Evolutionary conservation across 2,329 filamentous ascomycete species (phyloP), one percentile per base, ranked within the genome.

Genomic region (Xylariaceae sp.): DNA sequence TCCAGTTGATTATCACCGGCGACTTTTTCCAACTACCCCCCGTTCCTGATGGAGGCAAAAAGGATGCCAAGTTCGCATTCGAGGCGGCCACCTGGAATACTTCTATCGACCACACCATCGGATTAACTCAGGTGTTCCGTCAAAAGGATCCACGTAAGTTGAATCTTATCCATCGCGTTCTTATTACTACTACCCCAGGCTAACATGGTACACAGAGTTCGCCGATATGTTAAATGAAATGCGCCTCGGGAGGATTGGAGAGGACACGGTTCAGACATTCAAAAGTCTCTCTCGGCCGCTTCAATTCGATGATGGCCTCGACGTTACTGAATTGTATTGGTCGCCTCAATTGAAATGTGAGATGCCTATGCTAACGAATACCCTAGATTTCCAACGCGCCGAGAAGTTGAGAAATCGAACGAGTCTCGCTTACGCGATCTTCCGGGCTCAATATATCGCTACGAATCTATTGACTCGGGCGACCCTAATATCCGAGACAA

Each of bases 21-120:
- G 95, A 99, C 69, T 99, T 99, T 75, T 99, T 99, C 74, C 95
- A 99, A 71, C 77, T 99, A 2, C 95, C 95, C 0, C 95, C 95
- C 0, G 95, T 99, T 1, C 93, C 93, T 1, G 93, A 97, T 37
- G 79, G 79, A 41, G 85, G 86, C 50, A 76, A 77, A 56, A 76
- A 79, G 45, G 81, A 87, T 21, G 85, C 88, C 45, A 96, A 92
- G 69, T 99, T 99, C 72, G 89, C 93, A 0, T 99, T 99, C 70
- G 91, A 96, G 67, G 93, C 93, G 7, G 84, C 85, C 2, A 96
- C 93, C 0, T 99, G 96, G 95, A 88, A 82, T 54, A 96, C 92
- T 1, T 90, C 89, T 1, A 96, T 99, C 59, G 89, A 96, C 68
- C 93, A 98, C 70, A 99, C 95, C 0, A 97, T 99, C 69, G 91